A percentile compares a stretch with the other conserved stretches of the same genome.
Evolutionary conservation across 495 filamentous ascomycete genomes (phyloP).

Genomic region (Aspergillus funiculosus): DNA sequence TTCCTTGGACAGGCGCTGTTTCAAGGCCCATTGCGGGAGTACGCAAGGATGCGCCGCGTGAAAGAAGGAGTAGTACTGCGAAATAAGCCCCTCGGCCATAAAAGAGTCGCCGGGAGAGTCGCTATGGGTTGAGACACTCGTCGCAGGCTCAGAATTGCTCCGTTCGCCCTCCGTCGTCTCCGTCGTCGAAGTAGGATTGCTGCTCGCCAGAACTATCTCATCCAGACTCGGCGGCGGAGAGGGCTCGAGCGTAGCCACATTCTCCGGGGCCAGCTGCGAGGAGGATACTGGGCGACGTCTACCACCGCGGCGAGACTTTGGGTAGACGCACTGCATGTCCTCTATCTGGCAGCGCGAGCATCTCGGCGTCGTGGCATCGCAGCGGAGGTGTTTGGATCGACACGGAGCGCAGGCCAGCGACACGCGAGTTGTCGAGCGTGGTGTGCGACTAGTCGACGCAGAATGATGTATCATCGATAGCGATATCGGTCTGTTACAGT

Average conservation of each 20-base stretch:
- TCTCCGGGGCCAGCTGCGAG: not conserved
- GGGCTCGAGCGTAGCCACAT: not conserved
- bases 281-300: not conserved
- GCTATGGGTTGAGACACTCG: slow-evolving; percentile 2
- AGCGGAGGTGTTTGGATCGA: slow-evolving; percentile 23
- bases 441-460: not conserved
- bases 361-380: slow-evolving; percentile 18
- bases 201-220: not conserved
- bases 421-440: slow-evolving; percentile 10
- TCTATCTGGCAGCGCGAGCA: slow-evolving; percentile 19
- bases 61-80: slow-evolving; percentile 16
- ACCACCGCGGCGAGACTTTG: slow-evolving; percentile 12
- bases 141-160: slow-evolving; percentile 1
- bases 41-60: slow-evolving; percentile 23
- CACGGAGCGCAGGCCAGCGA: slow-evolving; percentile 23
- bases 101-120: slow-evolving; percentile 10
- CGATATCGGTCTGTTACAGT: not conserved
- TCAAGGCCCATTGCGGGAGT: slow-evolving; percentile 14
- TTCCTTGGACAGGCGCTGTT: not conserved
- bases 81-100: slow-evolving; percentile 4
- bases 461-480: not conserved
- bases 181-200: too few species aligned
- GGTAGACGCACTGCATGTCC: slow-evolving; percentile 15
- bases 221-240: not conserved
- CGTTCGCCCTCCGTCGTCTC: not conserved